A percentile compares a stretch with the other conserved stretches of the same genome.
These are phyloP conservation scores for Aspergillus ellipticus DNA, from an alignment of 495 filamentous ascomycete species.

Conservation along the genomic window DNA sequence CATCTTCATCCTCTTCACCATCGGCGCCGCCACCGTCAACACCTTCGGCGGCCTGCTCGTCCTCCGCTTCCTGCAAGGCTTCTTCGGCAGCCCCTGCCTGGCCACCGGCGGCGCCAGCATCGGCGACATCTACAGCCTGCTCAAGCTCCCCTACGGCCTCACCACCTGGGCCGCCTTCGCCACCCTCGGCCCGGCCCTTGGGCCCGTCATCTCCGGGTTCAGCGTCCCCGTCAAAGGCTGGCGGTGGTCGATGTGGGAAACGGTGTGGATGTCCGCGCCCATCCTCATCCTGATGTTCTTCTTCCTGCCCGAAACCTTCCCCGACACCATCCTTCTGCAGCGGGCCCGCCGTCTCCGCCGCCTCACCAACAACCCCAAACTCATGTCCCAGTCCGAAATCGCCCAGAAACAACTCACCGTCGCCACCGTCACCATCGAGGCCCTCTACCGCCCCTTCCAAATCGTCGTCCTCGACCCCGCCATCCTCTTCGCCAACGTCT, in stretches of 20 bases:
- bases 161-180: conserved; percentile 27
- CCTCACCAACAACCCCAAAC: conserved; percentile 30
- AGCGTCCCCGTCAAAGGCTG: conserved; percentile 35
- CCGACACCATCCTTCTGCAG: conserved; percentile 44
- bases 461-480: conserved; percentile 61
- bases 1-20: conserved; percentile 41
- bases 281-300: conserved; percentile 49
- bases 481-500: conserved; percentile 59
- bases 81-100: conserved; percentile 49
- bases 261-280: conserved; percentile 42
- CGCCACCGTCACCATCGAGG: conserved; percentile 51
- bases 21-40: conserved; percentile 27
- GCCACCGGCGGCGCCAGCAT: conserved; percentile 35
- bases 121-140: conserved; percentile 20
- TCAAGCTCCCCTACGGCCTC: conserved; percentile 10
- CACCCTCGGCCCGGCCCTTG: conserved; percentile 37
- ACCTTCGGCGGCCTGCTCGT: conserved; percentile 40
- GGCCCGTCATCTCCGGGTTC: conserved; percentile 37
- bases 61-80: conserved; percentile 51
- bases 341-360: conserved; percentile 36
- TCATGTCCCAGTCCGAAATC: conserved; percentile 44
- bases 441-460: conserved; percentile 59
- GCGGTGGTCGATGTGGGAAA: conserved; percentile 44
- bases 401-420: conserved; percentile 27
- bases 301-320: conserved; percentile 48